A percentile compares a stretch with the other conserved stretches of the same genome.
These are phyloP conservation scores for Stereum hirsutum DNA, from an alignment of 1,284 basidiomycete species.

Conservation along the genomic window DNA sequence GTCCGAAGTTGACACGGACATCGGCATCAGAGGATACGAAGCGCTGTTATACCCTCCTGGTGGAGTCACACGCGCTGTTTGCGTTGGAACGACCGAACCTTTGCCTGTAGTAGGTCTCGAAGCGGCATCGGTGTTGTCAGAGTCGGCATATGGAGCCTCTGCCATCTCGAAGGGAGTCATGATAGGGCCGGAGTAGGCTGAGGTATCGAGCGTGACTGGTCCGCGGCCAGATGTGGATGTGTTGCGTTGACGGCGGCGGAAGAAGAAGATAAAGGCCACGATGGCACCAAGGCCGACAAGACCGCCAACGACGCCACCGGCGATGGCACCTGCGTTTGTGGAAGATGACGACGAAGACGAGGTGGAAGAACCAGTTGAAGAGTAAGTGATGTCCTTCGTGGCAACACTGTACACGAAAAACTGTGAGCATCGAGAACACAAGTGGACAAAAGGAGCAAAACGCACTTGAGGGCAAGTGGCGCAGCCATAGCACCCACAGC, in stretches of 20 bases:
- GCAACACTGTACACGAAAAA: not conserved
- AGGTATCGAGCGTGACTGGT: not conserved
- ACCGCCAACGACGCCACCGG: slow-evolving; percentile 5
- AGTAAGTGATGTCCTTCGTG: not conserved
- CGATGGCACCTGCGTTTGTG: slow-evolving; percentile 1
- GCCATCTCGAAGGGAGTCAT: not conserved
- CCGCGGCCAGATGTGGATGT: not conserved
- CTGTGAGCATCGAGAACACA: not conserved
- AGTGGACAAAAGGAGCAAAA: not conserved
- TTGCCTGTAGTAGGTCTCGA: too few relatives aligned
- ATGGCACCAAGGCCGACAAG: slow-evolving; percentile 3
- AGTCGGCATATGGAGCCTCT: not conserved
- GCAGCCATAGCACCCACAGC: slow-evolving; percentile 11
- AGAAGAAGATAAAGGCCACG: not conserved
- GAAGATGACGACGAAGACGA: not conserved
- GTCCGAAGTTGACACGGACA: too few relatives aligned
- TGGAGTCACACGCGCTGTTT: not conserved
- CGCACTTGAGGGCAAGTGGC: slow-evolving; percentile 10
- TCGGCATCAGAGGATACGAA: too few relatives aligned
- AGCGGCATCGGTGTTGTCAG: not conserved
- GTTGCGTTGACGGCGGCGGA: slow-evolving; percentile 5
- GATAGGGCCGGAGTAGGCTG: not conserved
- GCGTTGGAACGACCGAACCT: not conserved
- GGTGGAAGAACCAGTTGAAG: not conserved
- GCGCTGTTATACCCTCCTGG: too few relatives aligned